Evolutionary conservation across 371 early-diverging fungal species (phyloP), one percentile per base, ranked within the genome.

Genomic region (Mucor circinelloides): DNA sequence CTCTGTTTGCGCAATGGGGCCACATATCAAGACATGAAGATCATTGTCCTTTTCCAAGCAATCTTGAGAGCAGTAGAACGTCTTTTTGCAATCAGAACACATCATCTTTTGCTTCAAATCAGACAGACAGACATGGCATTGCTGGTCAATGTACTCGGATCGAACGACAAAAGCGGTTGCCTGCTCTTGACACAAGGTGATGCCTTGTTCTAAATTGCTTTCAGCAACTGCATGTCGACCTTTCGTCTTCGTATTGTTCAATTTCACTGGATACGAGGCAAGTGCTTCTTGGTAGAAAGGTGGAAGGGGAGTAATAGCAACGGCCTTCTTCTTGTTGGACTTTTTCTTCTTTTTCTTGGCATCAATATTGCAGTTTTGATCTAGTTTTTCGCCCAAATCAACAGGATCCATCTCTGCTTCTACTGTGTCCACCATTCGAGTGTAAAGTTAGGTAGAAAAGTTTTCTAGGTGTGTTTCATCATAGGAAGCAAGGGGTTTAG

Each of bases 141-240:
- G 78, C 63, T 81, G 77, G 64, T 84, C 75, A 30, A 85, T 46
- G 63, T 77, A 84, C 25, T 78, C 75, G 34, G 83, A 77, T 64
- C 88, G 85, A 59, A 91, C 89, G 10, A 91, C 83, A 42, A 79
- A 79, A 0, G 85, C 83, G 1, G 85, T 72, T 6, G 89, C 87
- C 64, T 77, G 67, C 68, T 91, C 92, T 10, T 73, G 65, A 44
- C 83, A 73, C 5, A 90, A 74, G 17, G 81, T 73, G 3, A 78
- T 78, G 7, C 92, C 92, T 32, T 84, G 75, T 17, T 69, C 61
- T 6, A 91, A 67, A 30, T 77, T 74, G 34, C 72, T 60, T 13
- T 78, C 52, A 0, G 91, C 89, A n/a, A 84, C 81, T 2, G 86
- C 85, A 66, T 89, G 87, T 2, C 89, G 85, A 8, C 91, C 91